Evolutionary conservation across 2,329 filamentous ascomycete genomes (phyloP).

Genomic region (Colletotrichum agaves): DNA sequence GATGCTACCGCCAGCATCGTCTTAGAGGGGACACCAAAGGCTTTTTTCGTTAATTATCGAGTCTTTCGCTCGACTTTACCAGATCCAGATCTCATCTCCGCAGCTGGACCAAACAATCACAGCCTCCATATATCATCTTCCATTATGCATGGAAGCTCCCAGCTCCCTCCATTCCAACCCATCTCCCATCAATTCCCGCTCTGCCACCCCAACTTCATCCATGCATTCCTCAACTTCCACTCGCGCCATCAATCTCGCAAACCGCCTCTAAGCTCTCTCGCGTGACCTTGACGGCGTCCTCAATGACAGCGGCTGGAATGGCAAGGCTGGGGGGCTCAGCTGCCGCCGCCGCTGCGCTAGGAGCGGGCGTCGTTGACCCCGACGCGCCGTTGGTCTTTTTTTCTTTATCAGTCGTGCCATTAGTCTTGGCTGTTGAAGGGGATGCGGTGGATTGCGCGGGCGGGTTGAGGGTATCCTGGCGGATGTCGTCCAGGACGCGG

Average conservation of each 20-base stretch:
- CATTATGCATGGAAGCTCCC: constrained; percentile 9
- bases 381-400: constrained; percentile 33
- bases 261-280: constrained; percentile 67
- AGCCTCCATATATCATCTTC: neutral
- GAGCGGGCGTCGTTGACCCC: constrained; percentile 16
- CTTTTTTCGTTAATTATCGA: constrained; percentile 8
- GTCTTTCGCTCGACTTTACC: neutral
- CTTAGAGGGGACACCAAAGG: constrained; percentile 2
- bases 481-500: constrained; percentile 71
- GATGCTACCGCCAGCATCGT: constrained; percentile 4
- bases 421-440: constrained; percentile 41
- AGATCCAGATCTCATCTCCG: neutral
- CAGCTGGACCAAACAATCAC: neutral
- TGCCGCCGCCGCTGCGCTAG: constrained; percentile 31
- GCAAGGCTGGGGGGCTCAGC: constrained; percentile 55
- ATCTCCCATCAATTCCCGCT: neutral
- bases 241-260: constrained; percentile 49
- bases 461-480: constrained; percentile 56
- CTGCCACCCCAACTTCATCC: neutral
- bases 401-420: constrained; percentile 40
- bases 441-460: constrained; percentile 45
- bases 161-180: neutral
- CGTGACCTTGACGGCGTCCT: constrained; percentile 70
- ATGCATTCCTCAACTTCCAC: neutral
- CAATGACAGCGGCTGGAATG: constrained; percentile 67